phyloP scores from a whole-genome alignment of 768 basidiomycete genomes.

The Saitozyma podzolica region DNA sequence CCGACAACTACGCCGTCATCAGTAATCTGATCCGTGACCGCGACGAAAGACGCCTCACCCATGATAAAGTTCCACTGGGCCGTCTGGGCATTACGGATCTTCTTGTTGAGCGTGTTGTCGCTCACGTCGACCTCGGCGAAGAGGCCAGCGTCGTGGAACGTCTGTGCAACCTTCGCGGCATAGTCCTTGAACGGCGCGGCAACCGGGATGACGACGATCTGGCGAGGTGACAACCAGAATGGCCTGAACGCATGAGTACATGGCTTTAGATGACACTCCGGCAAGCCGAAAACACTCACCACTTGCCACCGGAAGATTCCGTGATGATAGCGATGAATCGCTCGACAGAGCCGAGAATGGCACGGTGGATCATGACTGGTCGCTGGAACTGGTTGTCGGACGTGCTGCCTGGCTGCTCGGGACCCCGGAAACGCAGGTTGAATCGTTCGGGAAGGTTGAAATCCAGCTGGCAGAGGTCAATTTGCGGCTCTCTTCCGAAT shows the following conservation, averaged over 20 bases:
- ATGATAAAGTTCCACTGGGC: conserved; percentile 98
- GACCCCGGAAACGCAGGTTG: conserved; percentile 86
- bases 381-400: conserved; percentile 54
- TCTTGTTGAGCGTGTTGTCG: conserved; percentile 89
- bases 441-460: conserved; percentile 97
- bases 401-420: conserved; percentile 54
- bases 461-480: conserved; percentile 67
- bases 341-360: conserved; percentile 89
- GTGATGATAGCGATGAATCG: conserved; percentile 96
- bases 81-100: conserved; percentile 94
- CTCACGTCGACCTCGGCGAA: conserved; percentile 91
- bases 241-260: conserved; percentile 63
- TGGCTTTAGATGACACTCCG: not conserved
- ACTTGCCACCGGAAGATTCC: conserved; percentile 96
- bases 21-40: not conserved
- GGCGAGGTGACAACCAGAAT: conserved; percentile 97
- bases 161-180: conserved; percentile 74
- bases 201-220: conserved; percentile 91
- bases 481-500: too few species aligned
- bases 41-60: conserved; percentile 59
- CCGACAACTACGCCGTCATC: conserved; percentile 72
- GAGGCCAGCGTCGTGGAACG: conserved; percentile 68
- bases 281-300: conserved; percentile 58
- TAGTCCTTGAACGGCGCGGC: conserved; percentile 87
- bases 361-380: conserved; percentile 98